phyloP scores from a whole-genome alignment of 2,329 filamentous ascomycete species.

The Aureobasidium sp. region DNA sequence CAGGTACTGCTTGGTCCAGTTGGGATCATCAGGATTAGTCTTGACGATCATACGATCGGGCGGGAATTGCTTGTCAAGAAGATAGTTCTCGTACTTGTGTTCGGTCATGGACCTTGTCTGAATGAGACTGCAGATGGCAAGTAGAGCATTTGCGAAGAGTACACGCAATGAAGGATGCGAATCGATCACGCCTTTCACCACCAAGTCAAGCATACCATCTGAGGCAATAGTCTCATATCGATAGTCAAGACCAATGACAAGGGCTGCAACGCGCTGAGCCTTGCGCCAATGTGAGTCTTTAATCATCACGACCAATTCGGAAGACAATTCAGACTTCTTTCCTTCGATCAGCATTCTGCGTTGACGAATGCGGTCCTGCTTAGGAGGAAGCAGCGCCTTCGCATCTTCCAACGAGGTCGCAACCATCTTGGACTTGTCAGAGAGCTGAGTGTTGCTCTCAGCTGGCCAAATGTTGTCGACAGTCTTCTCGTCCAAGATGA shows the following conservation, averaged over 20 bases:
- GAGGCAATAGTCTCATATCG: slow-evolving; percentile 87
- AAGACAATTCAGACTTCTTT: slow-evolving; percentile 71
- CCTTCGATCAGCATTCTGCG: slow-evolving; percentile 71
- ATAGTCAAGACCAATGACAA: slow-evolving; percentile 82
- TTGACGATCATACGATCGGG: slow-evolving; percentile 67
- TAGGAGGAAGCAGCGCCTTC: slow-evolving; percentile 52
- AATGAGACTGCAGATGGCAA: slow-evolving; percentile 69
- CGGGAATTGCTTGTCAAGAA: slow-evolving; percentile 71
- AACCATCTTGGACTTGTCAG: slow-evolving; percentile 24
- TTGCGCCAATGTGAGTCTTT: slow-evolving; percentile 92
- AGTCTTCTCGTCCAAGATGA: slow-evolving; percentile 66
- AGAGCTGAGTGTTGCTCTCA: slow-evolving; percentile 18
- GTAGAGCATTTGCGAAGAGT: slow-evolving; percentile 75
- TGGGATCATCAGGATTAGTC: slow-evolving; percentile 65
- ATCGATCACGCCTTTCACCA: slow-evolving; percentile 77
- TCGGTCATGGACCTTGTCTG: slow-evolving; percentile 79
- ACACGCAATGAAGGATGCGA: slow-evolving; percentile 78
- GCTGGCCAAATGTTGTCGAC: slow-evolving; percentile 65
- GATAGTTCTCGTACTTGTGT: slow-evolving; percentile 80
- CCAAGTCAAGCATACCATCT: slow-evolving; percentile 72
- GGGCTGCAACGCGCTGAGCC: slow-evolving; percentile 78
- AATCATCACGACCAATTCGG: slow-evolving; percentile 72
- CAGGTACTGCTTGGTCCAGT: slow-evolving; percentile 74
- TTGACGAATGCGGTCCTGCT: slow-evolving; percentile 66
- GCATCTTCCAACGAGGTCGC: slow-evolving; percentile 48